Base-by-base conservation (phyloP, 345 rosid species). In the Capsella bursapastoris region DNA sequence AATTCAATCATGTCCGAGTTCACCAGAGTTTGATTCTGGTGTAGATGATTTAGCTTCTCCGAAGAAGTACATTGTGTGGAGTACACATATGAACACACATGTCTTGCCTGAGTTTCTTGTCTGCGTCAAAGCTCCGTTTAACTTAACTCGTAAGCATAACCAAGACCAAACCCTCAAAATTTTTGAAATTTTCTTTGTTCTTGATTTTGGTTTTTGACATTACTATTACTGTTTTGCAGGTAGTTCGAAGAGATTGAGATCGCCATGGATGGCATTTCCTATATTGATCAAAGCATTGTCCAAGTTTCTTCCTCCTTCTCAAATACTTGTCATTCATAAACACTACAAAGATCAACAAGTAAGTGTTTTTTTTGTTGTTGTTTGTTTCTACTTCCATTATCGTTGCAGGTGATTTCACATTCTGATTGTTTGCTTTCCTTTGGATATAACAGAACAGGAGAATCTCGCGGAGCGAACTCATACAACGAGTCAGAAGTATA, bases 241-340 rank as follows among this genome's bases (percentile, higher is more conserved):
- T 14, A 35, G 76, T 2, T n/a, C 60, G 57, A 81, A 78, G 70
- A 74, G 32, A 41, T 84, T 87, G 49, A 87, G 78, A 71, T 90
- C 92, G 2, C 97, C 97, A 7, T 91, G 95, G 93, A 84, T 94
- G 85, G 83, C 90, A 4, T 87, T 91, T 75, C 83, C 92, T 38
- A 78, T 79, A 58, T 81, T 87, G 40, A 84, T 95, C 51, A 75
- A 89, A 9, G 82, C 82, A 34, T 84, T 95, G 4, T 85, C 93
- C 0, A 81, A 86, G 82, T 83, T 82, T 57, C 62, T 95, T 69
- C 71, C 90, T 55, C 79, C 87, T 29, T 49, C 80, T 0, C 57
- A 79, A 5, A 56, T 89, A 44, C 40, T 50, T 31, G 67, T 78
- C 82, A 83, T 91, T 51, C 66, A 78, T 65, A 90, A 87, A 78